Evolutionary conservation across 257 asterid species (phyloP).

Genomic region (Rehmannia glutinosa): DNA sequence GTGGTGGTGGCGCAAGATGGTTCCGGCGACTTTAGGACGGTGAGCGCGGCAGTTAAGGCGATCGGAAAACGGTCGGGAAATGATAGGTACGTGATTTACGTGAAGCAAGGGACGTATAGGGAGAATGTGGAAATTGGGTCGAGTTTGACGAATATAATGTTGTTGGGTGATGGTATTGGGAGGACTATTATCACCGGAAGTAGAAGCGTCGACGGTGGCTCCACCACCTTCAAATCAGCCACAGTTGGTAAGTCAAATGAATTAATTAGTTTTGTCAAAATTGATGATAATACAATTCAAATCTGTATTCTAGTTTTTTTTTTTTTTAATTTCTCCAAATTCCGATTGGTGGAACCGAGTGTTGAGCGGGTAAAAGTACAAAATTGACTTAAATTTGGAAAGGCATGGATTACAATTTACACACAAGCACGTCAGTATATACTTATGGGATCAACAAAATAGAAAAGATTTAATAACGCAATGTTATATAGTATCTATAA

Average conservation of each 20-base stretch:
- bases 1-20: slow-evolving; percentile 80
- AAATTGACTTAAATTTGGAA: too few relatives aligned
- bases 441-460: too few relatives aligned
- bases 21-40: slow-evolving; percentile 55
- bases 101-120: slow-evolving; percentile 65
- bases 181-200: slow-evolving; percentile 85
- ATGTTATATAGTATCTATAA: too few relatives aligned
- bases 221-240: slow-evolving; percentile 77
- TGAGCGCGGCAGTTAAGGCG: slow-evolving; percentile 48
- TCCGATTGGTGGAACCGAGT: too few relatives aligned
- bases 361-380: too few relatives aligned
- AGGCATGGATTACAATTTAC: too few relatives aligned
- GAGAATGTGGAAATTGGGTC: slow-evolving; percentile 68
- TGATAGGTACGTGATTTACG: slow-evolving; percentile 59
- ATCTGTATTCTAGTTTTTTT: too few relatives aligned
- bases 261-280: not conserved
- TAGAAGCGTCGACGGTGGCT: slow-evolving; percentile 66
- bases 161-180: slow-evolving; percentile 89
- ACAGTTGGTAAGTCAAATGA: slow-evolving; percentile 64
- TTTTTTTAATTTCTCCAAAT: too few relatives aligned
- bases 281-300: too few relatives aligned
- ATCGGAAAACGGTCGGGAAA: slow-evolving; percentile 39
- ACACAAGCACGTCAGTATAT: too few relatives aligned
- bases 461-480: too few relatives aligned
- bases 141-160: slow-evolving; percentile 55